Percentiles rank a stretch among this genome's conserved stretches.
Evolutionary conservation across 495 filamentous ascomycete genomes (phyloP).

Genomic region (Elaphomyces granulatus): DNA sequence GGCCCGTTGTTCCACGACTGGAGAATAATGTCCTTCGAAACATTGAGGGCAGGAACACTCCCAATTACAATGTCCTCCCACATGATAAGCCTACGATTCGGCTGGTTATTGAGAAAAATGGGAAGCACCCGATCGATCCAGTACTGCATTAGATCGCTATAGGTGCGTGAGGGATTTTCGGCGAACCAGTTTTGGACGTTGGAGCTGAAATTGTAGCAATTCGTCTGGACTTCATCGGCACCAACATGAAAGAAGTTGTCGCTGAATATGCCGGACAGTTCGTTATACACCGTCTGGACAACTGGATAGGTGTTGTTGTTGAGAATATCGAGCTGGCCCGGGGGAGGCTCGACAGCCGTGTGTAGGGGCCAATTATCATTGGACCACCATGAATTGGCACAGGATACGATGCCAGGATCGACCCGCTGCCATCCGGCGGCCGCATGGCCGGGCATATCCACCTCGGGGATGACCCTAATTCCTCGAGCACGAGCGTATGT

Average conservation of each 20-base stretch:
- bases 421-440: slow-evolving; percentile 40
- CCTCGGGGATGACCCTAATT: slow-evolving; percentile 36
- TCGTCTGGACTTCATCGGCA: slow-evolving; percentile 37
- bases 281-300: slow-evolving; percentile 36
- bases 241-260: slow-evolving; percentile 44
- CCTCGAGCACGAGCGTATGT: slow-evolving; percentile 33
- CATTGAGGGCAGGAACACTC: slow-evolving; percentile 25
- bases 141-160: slow-evolving; percentile 37
- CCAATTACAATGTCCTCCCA: slow-evolving; percentile 40
- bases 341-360: slow-evolving; percentile 42
- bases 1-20: slow-evolving; percentile 43
- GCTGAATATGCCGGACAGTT: slow-evolving; percentile 36
- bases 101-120: slow-evolving; percentile 29
- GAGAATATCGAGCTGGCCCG: slow-evolving; percentile 42
- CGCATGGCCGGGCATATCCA: slow-evolving; percentile 40
- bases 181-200: slow-evolving; percentile 33
- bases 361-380: slow-evolving; percentile 37
- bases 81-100: slow-evolving; percentile 37
- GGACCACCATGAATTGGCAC: slow-evolving; percentile 41
- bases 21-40: slow-evolving; percentile 35
- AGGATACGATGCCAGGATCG: slow-evolving; percentile 36
- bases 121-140: slow-evolving; percentile 41
- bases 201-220: slow-evolving; percentile 40
- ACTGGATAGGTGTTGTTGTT: slow-evolving; percentile 40
- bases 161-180: slow-evolving; percentile 35